Conservation (phyloP, 257 asterid species). For the Fraxinus cuspidata region DNA sequence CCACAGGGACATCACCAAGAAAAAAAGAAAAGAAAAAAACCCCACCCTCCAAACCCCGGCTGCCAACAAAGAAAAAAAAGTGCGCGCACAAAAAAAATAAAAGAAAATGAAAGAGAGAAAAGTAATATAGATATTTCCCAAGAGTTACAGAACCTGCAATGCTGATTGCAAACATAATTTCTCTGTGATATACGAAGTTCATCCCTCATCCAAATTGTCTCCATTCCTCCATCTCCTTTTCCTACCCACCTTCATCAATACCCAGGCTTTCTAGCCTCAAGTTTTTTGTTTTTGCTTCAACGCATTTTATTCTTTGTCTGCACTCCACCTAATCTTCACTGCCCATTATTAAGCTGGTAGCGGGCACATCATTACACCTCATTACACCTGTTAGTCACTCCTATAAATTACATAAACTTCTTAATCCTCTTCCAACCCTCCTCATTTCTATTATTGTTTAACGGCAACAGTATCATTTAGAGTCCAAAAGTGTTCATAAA, state of each 20-base stretch:
- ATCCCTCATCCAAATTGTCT: background rate
- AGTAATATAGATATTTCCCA: background rate
- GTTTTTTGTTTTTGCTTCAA: background rate
- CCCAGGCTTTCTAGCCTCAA: background rate
- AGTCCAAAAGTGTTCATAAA: background rate
- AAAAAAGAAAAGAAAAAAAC: background rate
- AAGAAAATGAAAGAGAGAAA: background rate
- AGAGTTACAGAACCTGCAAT: background rate
- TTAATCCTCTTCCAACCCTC: background rate
- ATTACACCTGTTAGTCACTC: background rate
- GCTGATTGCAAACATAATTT: background rate
- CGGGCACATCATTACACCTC: background rate
- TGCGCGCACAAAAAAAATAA: background rate
- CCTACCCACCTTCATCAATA: background rate
- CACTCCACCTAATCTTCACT: background rate
- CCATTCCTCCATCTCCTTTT: background rate
- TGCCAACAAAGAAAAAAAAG: background rate
- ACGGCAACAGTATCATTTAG: background rate
- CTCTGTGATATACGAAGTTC: background rate
- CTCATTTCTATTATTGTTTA: background rate
- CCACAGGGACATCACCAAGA: background rate
- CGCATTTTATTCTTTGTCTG: background rate
- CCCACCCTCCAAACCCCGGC: background rate
- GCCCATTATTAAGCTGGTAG: background rate
- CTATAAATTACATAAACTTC: background rate